Conservation (phyloP, 2,329 filamentous ascomycete species). For the Chaetomiaceae sp. region DNA sequence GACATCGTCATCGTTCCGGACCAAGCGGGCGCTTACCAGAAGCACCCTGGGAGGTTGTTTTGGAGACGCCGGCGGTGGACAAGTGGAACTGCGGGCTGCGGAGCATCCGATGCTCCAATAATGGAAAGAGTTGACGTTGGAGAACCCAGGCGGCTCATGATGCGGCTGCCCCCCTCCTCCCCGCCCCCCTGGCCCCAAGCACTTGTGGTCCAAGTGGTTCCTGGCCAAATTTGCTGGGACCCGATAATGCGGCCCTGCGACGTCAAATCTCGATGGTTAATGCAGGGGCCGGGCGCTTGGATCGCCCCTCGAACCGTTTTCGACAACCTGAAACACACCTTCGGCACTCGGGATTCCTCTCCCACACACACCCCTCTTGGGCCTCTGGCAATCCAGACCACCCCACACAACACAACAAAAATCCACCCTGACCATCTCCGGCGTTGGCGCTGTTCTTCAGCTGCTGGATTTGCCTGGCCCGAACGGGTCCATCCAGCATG, state of each 20-base stretch:
- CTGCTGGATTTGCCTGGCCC: too few relatives aligned
- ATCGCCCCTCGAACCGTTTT: constrained; percentile 19
- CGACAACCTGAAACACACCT: constrained; percentile 20
- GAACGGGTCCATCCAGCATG: too few relatives aligned
- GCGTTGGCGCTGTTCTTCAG: too few relatives aligned
- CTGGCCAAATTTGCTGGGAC: constrained; percentile 23
- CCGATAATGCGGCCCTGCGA: constrained; percentile 26
- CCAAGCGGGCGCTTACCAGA: constrained; percentile 14
- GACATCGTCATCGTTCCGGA: constrained; percentile 2
- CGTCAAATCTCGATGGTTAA: constrained; percentile 23
- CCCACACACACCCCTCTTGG: background rate
- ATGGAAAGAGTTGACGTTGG: constrained; percentile 21
- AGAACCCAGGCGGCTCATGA: constrained; percentile 14
- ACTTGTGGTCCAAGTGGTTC: constrained; percentile 19
- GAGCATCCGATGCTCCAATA: too few relatives aligned
- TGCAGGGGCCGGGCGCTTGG: constrained; percentile 25
- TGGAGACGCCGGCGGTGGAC: background rate
- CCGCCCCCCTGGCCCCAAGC: too few relatives aligned
- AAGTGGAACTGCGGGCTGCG: background rate
- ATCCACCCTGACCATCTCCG: too few relatives aligned
- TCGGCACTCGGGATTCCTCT: constrained; percentile 7
- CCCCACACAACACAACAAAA: background rate
- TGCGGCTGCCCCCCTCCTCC: constrained; percentile 24
- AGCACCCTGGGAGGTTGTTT: background rate
- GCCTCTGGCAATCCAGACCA: too few relatives aligned